phyloP scores from a whole-genome alignment of 2,329 filamentous ascomycete species.

The Macrophomina tecta region DNA sequence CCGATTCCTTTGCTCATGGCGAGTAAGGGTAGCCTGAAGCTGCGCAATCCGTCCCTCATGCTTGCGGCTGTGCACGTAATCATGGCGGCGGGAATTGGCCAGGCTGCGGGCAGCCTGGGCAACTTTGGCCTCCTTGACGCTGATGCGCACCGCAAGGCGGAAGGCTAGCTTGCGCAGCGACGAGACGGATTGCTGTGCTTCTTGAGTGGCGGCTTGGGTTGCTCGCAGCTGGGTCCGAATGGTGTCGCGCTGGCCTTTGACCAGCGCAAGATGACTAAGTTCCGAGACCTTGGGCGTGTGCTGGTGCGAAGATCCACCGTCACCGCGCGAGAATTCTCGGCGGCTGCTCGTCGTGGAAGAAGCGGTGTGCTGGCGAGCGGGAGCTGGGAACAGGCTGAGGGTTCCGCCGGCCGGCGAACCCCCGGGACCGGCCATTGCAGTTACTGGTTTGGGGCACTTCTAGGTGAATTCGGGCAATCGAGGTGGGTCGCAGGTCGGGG shows the following conservation, averaged over 20 bases:
- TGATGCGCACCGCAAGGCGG: slow-evolving; percentile 47
- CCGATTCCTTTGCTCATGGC: slow-evolving; percentile 44
- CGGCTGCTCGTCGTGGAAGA: slow-evolving; percentile 22
- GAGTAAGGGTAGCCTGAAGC: slow-evolving; percentile 39
- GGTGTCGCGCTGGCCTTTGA: slow-evolving; percentile 43
- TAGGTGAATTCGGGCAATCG: slow-evolving; percentile 12
- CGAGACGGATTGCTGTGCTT: slow-evolving; percentile 43
- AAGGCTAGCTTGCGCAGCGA: slow-evolving; percentile 45
- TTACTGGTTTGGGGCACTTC: slow-evolving; percentile 6
- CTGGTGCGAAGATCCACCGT: slow-evolving; percentile 11
- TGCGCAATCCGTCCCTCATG: slow-evolving; percentile 37
- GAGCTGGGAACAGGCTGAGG: slow-evolving; percentile 25
- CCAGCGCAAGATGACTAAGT: slow-evolving; percentile 39
- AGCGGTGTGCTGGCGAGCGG: slow-evolving; percentile 24
- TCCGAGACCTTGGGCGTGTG: slow-evolving; percentile 4
- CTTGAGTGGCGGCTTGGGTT: slow-evolving; percentile 40
- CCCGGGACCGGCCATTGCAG: slow-evolving; percentile 11
- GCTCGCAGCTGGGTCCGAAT: slow-evolving; percentile 42
- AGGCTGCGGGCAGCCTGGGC: slow-evolving; percentile 41
- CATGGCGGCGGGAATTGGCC: slow-evolving; percentile 39
- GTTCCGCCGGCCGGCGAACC: slow-evolving; percentile 12
- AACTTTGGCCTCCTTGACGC: slow-evolving; percentile 47
- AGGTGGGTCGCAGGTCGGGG: slow-evolving; percentile 19
- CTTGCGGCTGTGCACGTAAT: slow-evolving; percentile 41
- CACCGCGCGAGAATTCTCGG: slow-evolving; percentile 14